phyloP scores from a whole-genome alignment of 257 asterid genomes.

The Fraxinus pennsylvanica region DNA sequence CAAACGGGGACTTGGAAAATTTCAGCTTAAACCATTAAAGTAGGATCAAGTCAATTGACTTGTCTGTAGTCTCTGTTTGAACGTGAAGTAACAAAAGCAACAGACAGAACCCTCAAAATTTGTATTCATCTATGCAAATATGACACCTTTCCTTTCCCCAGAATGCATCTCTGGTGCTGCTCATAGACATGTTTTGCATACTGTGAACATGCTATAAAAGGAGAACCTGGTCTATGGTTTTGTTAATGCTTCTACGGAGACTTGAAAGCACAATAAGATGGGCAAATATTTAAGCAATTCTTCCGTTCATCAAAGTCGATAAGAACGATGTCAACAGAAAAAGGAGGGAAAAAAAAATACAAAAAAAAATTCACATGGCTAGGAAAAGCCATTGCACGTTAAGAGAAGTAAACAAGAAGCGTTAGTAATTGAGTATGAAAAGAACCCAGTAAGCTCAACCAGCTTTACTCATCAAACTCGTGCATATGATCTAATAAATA shows the following conservation, averaged over 20 bases:
- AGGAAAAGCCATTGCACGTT: slow-evolving; percentile 1
- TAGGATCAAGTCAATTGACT: too few species aligned
- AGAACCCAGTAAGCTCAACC: not conserved
- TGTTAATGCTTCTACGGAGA: not conserved
- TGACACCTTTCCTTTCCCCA: too few species aligned
- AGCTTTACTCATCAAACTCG: slow-evolving; percentile 68
- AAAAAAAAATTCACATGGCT: slow-evolving; percentile 19
- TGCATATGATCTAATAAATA: slow-evolving; percentile 83
- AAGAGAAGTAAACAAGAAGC: slow-evolving; percentile 20
- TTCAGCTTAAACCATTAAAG: too few species aligned
- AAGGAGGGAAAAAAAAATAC: not conserved
- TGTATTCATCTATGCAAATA: too few species aligned
- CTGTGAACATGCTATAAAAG: not conserved
- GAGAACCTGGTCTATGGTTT: not conserved
- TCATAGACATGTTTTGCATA: too few species aligned
- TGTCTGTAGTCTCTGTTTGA: too few species aligned
- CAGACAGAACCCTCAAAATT: too few species aligned
- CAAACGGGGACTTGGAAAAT: too few species aligned
- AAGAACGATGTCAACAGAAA: not conserved
- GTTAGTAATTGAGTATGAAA: not conserved
- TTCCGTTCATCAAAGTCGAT: slow-evolving; percentile 28
- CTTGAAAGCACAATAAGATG: not conserved
- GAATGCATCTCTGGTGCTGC: too few species aligned
- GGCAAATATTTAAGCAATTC: slow-evolving; percentile 11
- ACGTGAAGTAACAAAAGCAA: too few species aligned